A percentile compares a stretch with the other conserved stretches of the same genome.
phyloP scores from a whole-genome alignment of 2,329 filamentous ascomycete genomes.

The Fusarium sp. region DNA sequence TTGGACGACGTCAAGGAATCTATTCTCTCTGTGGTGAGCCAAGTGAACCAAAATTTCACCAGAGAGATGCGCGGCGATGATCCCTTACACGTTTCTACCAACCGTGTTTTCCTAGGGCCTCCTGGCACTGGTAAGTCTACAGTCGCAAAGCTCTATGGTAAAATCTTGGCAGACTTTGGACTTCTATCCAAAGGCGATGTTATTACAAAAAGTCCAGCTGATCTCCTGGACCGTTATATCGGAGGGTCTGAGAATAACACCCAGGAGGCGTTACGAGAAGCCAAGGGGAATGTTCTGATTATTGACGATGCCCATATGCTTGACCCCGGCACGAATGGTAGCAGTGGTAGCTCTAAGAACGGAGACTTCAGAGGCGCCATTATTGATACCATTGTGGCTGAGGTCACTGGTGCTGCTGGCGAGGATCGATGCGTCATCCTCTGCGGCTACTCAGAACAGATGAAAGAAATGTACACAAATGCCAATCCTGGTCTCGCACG shows the following conservation, averaged over 20 bases:
- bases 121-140: constrained; percentile 81
- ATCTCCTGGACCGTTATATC: constrained; percentile 73
- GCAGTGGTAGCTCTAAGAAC: constrained; percentile 47
- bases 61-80: constrained; percentile 71
- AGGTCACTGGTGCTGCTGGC: constrained; percentile 75
- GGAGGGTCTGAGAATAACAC: constrained; percentile 77
- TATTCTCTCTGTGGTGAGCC: constrained; percentile 56
- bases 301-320: constrained; percentile 83
- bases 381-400: constrained; percentile 79
- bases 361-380: constrained; percentile 70
- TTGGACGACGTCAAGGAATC: constrained; percentile 69
- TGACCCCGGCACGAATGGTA: constrained; percentile 53
- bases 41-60: constrained; percentile 70
- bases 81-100: constrained; percentile 68
- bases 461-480: constrained; percentile 77
- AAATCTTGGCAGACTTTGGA: constrained; percentile 73
- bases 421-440: constrained; percentile 80
- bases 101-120: constrained; percentile 75
- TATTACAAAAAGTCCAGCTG: constrained; percentile 75
- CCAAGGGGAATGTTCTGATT: constrained; percentile 76
- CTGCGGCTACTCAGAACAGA: constrained; percentile 75
- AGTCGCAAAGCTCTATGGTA: constrained; percentile 76
- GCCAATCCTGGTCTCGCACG: constrained; percentile 76
- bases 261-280: constrained; percentile 73
- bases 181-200: constrained; percentile 64